Evolutionary conservation across 2,329 filamentous ascomycete species (phyloP).

Genomic region (Monilinia fructigena): DNA sequence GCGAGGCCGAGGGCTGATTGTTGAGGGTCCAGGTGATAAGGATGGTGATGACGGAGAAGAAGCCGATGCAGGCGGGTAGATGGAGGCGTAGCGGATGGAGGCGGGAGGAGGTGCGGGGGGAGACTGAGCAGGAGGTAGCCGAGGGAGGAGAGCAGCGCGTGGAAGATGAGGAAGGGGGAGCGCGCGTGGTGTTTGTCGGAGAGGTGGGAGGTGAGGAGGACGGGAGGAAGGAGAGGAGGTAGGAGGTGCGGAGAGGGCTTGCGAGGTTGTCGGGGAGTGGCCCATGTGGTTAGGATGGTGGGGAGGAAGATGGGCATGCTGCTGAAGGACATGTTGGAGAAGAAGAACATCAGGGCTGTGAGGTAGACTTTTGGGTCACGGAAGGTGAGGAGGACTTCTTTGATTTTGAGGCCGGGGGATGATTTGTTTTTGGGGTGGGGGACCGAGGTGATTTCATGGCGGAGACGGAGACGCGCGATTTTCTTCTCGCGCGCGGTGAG

Average conservation of each 20-base stretch:
- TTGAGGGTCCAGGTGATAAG: conserved; percentile 88
- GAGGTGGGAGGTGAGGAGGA: conserved; percentile 68
- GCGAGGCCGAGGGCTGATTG: conserved; percentile 69
- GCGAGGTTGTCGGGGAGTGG: conserved; percentile 63
- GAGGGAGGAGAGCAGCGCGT: conserved; percentile 63
- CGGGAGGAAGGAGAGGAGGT: conserved; percentile 71
- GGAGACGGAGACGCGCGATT: conserved; percentile 68
- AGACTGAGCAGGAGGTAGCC: conserved; percentile 64
- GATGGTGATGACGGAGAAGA: conserved; percentile 80
- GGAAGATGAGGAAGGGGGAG: conserved; percentile 64
- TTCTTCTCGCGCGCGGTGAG: conserved; percentile 63
- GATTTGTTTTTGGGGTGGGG: background rate
- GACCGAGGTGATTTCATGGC: conserved; percentile 34
- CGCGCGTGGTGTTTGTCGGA: conserved; percentile 68
- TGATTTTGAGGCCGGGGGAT: conserved; percentile 47
- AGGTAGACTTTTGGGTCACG: conserved; percentile 70
- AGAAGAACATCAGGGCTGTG: conserved; percentile 80
- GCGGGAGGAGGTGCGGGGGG: conserved; percentile 58
- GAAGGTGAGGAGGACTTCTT: conserved; percentile 59
- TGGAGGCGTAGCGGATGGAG: conserved; percentile 65
- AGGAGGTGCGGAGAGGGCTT: conserved; percentile 79
- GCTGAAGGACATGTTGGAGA: conserved; percentile 83
- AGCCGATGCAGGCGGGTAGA: conserved; percentile 76
- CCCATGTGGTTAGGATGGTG: conserved; percentile 78
- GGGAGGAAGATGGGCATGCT: conserved; percentile 86